Conservation (phyloP, 805 yeast genomes). For the Cyberlindnera galapagoensis region DNA sequence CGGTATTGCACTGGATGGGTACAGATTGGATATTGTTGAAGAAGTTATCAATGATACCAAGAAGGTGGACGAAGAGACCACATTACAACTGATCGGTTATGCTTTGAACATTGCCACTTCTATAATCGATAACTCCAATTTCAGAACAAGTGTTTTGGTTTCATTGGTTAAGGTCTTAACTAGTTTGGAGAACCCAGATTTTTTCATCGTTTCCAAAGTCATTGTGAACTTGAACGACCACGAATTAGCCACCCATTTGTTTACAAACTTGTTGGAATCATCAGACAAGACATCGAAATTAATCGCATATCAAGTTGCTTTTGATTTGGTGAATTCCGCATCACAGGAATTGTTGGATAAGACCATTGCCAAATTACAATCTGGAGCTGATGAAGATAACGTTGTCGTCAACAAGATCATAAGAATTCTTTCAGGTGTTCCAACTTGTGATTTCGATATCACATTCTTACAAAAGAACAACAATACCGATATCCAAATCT, state of each 20-base stretch:
- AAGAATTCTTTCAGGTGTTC: conserved; percentile 80
- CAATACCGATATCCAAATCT: conserved; percentile 76
- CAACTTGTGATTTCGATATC: conserved; percentile 87
- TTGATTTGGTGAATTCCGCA: conserved; percentile 87
- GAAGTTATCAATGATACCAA: conserved; percentile 40
- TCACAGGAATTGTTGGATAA: conserved; percentile 78
- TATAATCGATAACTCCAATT: conserved; percentile 55
- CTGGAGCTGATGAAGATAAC: conserved; percentile 22
- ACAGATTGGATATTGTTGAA: conserved; percentile 75
- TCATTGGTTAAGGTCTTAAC: conserved; percentile 57
- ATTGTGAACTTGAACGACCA: conserved; percentile 83
- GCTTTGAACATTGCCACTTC: conserved; percentile 68
- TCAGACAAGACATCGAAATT: conserved; percentile 39
- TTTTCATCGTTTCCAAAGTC: conserved; percentile 76
- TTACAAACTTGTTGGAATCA: conserved; percentile 47
- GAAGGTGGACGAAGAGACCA: conserved; percentile 43
- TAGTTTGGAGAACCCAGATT: conserved; percentile 61
- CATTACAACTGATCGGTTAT: conserved; percentile 57
- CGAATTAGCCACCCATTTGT: conserved; percentile 59
- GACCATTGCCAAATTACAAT: conserved; percentile 37
- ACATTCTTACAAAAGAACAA: conserved; percentile 84
- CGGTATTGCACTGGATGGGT: conserved; percentile 87
- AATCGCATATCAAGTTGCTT: conserved; percentile 88
- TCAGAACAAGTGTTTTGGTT: conserved; percentile 60
- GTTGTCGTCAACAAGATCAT: conserved; percentile 38